phyloP scores from a whole-genome alignment of 1,284 basidiomycete species.

The Ceraceosorus guamensis region DNA sequence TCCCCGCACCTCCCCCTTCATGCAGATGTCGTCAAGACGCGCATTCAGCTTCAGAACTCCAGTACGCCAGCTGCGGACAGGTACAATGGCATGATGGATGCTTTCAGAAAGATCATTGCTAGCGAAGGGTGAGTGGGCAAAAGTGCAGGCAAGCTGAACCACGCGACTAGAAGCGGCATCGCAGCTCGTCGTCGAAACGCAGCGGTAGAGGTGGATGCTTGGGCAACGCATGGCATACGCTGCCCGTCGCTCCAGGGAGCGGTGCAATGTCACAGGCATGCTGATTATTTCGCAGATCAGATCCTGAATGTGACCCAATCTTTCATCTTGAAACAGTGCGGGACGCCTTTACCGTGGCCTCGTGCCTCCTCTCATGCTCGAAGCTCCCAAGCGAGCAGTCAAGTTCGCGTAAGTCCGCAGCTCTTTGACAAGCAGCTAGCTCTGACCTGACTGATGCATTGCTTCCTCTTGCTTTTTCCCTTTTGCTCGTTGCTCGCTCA shows the following conservation, averaged over 20 bases:
- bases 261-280: no score
- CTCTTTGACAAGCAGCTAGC: no score
- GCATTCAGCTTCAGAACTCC: slow-evolving; percentile 89
- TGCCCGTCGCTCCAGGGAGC: no score
- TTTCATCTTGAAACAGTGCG: slow-evolving; percentile 53
- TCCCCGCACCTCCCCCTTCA: slow-evolving; percentile 1
- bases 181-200: background rate
- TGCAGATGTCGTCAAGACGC: slow-evolving; percentile 67
- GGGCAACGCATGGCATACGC: no score
- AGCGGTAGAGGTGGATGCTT: background rate
- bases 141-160: background rate
- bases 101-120: slow-evolving; percentile 66
- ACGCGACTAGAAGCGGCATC: background rate
- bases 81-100: slow-evolving; percentile 66
- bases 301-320: background rate
- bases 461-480: no score
- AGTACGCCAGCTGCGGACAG: slow-evolving; percentile 52
- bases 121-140: slow-evolving; percentile 66
- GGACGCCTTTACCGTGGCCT: slow-evolving; percentile 87
- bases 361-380: slow-evolving; percentile 83
- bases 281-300: no score
- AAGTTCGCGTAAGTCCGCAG: slow-evolving; percentile 61
- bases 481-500: no score
- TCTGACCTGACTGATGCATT: no score
- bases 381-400: slow-evolving; percentile 95